Evolutionary conservation across 345 rosid species (phyloP).

Genomic region (Syzygium jambos): DNA sequence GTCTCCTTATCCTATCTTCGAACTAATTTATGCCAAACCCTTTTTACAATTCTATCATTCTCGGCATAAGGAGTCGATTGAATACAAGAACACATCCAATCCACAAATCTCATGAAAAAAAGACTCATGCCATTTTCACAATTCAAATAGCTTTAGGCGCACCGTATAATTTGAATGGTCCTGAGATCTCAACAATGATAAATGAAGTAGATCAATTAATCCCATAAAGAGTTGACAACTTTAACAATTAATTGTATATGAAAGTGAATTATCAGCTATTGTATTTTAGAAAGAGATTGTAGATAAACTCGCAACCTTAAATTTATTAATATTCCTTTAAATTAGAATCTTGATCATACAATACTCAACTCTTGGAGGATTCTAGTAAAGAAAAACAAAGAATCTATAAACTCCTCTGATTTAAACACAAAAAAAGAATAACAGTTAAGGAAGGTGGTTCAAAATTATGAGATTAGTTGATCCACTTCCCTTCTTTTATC

Average conservation of each 20-base stretch:
- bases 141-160: no score
- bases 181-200: no score
- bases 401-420: no score
- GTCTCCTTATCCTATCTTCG: background rate
- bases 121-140: no score
- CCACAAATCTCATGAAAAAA: background rate
- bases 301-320: background rate
- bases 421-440: no score
- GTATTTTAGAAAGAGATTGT: background rate
- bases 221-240: background rate
- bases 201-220: no score
- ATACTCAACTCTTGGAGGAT: no score
- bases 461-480: no score
- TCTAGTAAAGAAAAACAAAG: no score
- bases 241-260: background rate
- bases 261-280: background rate
- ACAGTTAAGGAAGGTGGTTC: no score
- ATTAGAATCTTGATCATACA: background rate
- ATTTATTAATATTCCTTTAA: background rate
- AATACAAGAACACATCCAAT: background rate
- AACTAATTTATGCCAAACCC: background rate
- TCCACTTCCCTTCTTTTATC: background rate
- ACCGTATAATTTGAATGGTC: no score
- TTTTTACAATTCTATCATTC: background rate
- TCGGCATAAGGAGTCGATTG: background rate